Conservation (phyloP, 345 rosid genomes). For the Sapria himalayana region DNA sequence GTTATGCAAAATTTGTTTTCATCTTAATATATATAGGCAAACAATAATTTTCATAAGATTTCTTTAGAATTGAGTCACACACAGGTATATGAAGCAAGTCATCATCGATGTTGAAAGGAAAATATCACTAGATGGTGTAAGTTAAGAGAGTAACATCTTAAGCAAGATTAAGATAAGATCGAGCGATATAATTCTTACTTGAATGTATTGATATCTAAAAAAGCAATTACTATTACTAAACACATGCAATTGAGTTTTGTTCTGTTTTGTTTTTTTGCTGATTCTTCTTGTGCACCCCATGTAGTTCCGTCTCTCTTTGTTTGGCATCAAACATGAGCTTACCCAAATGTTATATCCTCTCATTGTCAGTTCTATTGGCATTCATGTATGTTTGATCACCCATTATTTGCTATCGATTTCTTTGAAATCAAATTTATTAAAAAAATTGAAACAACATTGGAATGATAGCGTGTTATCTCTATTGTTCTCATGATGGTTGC, state of each 20-base stretch:
- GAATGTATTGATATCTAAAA: no score
- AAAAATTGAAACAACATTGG: conserved; percentile 52
- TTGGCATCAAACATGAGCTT: conserved; percentile 49
- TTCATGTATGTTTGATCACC: conserved; percentile 47
- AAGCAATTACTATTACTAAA: no score
- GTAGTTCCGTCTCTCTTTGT: conserved; percentile 66
- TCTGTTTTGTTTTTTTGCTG: conserved; percentile 59
- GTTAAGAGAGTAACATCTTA: no score
- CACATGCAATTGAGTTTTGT: conserved; percentile 85
- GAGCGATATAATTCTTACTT: no score
- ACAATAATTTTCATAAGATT: no score
- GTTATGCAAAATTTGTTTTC: no score
- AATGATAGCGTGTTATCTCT: conserved; percentile 54
- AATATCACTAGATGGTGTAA: no score
- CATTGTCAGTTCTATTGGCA: conserved; percentile 48
- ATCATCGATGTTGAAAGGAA: no score
- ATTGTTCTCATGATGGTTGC: conserved; percentile 51
- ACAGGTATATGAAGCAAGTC: no score
- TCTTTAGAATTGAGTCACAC: no score
- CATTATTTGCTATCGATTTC: conserved; percentile 54
- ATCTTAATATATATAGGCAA: no score
- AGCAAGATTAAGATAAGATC: no score
- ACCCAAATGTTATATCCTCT: conserved; percentile 60
- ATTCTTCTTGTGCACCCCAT: conserved; percentile 62
- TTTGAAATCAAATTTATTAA: conserved; percentile 53